These are phyloP conservation scores for Chrysanthemum lavandulifolium DNA, from an alignment of 129 eudicot species.

Conservation along the genomic window DNA sequence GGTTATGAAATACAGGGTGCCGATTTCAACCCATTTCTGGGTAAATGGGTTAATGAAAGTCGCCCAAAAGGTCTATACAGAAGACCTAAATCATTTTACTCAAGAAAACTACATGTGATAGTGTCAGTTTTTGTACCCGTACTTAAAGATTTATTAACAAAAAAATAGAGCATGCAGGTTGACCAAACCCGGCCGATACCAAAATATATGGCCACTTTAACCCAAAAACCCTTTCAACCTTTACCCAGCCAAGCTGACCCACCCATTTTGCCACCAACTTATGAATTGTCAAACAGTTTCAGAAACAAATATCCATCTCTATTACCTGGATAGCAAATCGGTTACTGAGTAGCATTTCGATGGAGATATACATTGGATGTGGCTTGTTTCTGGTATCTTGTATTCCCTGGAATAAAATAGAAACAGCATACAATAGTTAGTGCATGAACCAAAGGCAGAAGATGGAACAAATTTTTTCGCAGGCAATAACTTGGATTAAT, in stretches of 20 bases:
- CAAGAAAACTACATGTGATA: no score
- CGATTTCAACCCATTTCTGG: not conserved
- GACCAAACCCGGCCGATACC: not conserved
- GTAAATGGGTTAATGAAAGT: not conserved
- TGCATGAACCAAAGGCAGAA: not conserved
- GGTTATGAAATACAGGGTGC: not conserved
- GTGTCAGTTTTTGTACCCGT: no score
- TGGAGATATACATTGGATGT: slow-evolving; percentile 44
- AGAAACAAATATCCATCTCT: not conserved
- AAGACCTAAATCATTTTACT: no score
- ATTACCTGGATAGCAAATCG: slow-evolving; percentile 80
- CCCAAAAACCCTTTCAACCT: not conserved
- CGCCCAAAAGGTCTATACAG: no score
- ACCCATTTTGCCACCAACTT: not conserved
- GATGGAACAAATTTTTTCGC: slow-evolving; percentile 10
- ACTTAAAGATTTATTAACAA: not conserved
- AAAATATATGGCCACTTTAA: not conserved
- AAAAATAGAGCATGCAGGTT: not conserved
- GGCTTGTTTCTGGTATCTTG: slow-evolving; percentile 37
- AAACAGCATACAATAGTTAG: not conserved
- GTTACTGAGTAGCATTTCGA: slow-evolving; percentile 75
- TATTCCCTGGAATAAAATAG: slow-evolving; percentile 42
- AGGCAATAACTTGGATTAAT: not conserved
- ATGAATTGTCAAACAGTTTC: not conserved
- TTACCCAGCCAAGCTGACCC: not conserved